A percentile compares a stretch with the other conserved stretches of the same genome.
phyloP scores from a whole-genome alignment of 371 early-diverging fungal species.

The Rhizopus microsporus region DNA sequence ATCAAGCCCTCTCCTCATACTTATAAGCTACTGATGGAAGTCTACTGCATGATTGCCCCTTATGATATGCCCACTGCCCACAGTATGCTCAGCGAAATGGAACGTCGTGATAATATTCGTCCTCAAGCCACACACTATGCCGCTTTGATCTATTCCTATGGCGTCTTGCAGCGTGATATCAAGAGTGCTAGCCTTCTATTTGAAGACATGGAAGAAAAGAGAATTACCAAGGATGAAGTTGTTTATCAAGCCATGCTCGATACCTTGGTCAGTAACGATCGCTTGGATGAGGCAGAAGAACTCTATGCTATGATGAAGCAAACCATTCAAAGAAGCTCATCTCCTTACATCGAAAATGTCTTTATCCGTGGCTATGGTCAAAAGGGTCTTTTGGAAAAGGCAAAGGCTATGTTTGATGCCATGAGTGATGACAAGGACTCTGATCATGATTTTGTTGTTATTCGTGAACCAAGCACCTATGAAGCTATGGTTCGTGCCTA shows the following conservation, averaged over 20 bases:
- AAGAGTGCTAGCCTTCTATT: constrained; percentile 52
- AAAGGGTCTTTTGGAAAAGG: constrained; percentile 43
- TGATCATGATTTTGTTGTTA: constrained; percentile 26
- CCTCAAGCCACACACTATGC: constrained; percentile 64
- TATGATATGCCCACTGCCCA: constrained; percentile 66
- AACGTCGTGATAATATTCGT: constrained; percentile 39
- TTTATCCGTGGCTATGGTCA: constrained; percentile 65
- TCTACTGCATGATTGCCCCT: constrained; percentile 59
- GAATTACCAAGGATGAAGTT: constrained; percentile 51
- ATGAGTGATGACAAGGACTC: constrained; percentile 55
- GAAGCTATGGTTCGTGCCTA: constrained; percentile 65
- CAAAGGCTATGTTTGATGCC: constrained; percentile 50
- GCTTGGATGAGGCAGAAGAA: constrained; percentile 46
- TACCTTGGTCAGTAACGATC: constrained; percentile 50
- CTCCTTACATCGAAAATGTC: constrained; percentile 65
- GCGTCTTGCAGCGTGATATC: constrained; percentile 58
- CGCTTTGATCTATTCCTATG: constrained; percentile 63
- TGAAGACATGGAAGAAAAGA: constrained; percentile 46
- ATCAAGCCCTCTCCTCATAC: constrained; percentile 65
- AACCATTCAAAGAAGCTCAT: constrained; percentile 37
- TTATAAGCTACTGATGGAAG: constrained; percentile 64
- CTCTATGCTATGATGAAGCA: constrained; percentile 37
- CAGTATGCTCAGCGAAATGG: constrained; percentile 54
- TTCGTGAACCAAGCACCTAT: constrained; percentile 67
- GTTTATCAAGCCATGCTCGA: constrained; percentile 66